Conservation (phyloP, 345 rosid species). For the Murraya koenigii region DNA sequence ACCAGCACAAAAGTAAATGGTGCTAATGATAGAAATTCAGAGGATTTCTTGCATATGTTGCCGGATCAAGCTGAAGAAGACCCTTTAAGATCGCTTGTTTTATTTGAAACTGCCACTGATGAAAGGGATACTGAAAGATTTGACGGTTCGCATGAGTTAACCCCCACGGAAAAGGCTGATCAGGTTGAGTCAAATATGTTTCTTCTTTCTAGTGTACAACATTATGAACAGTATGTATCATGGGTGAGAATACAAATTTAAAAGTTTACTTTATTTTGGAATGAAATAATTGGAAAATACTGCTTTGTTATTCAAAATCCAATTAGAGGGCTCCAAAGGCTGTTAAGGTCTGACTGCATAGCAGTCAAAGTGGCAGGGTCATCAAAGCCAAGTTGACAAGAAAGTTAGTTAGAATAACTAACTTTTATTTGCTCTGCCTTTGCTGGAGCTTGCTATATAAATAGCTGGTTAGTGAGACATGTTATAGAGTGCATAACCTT, state of each 20-base stretch:
- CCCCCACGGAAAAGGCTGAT: neutral
- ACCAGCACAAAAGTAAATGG: slow-evolving; percentile 1
- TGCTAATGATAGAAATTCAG: slow-evolving; percentile 3
- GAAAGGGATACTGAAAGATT: neutral
- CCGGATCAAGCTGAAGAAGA: slow-evolving; percentile 2
- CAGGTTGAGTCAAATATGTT: slow-evolving; percentile 12
- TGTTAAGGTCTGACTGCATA: neutral
- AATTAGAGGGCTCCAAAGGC: too few species aligned
- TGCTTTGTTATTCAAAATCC: neutral
- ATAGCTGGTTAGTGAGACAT: neutral
- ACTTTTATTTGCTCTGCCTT: neutral
- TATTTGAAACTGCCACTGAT: slow-evolving; percentile 4
- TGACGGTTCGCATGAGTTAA: slow-evolving; percentile 1
- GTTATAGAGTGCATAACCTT: neutral
- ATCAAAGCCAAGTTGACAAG: neutral
- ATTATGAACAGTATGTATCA: neutral
- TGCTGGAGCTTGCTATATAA: neutral
- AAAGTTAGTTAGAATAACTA: neutral
- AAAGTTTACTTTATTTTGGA: neutral
- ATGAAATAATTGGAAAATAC: neutral
- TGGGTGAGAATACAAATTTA: slow-evolving; percentile 8
- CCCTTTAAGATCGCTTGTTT: neutral
- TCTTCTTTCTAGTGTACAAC: slow-evolving; percentile 1
- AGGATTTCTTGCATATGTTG: neutral
- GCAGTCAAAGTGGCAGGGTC: neutral